These are phyloP conservation scores for Verticillium zaregamsianum DNA, from an alignment of 2,329 filamentous ascomycete species.

Conservation along the genomic window DNA sequence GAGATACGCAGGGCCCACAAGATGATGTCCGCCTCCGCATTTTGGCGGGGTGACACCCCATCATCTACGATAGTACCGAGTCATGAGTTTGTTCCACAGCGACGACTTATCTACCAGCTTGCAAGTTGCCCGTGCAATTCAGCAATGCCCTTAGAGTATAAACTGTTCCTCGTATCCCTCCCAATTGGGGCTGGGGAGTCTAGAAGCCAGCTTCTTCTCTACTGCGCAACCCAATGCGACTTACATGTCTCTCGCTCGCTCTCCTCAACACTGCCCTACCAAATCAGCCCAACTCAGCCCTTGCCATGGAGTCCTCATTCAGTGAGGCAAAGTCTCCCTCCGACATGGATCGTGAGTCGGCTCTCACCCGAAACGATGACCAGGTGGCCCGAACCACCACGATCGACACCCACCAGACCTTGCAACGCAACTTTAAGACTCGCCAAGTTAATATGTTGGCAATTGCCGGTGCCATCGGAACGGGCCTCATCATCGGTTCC, in stretches of 20 bases:
- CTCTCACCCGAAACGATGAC: background rate
- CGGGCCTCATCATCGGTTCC: conserved; percentile 46
- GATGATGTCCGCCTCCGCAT: background rate
- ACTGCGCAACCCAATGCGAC: too few species aligned
- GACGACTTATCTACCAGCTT: too few species aligned
- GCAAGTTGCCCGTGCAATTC: too few species aligned
- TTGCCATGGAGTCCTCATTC: background rate
- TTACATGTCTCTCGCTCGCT: too few species aligned
- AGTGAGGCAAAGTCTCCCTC: background rate
- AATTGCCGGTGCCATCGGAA: conserved; percentile 32
- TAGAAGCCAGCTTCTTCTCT: too few species aligned
- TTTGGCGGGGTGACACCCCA: background rate
- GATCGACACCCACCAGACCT: background rate
- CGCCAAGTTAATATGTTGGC: conserved; percentile 31
- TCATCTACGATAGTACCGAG: background rate
- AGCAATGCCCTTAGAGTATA: too few species aligned
- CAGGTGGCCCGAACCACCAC: background rate
- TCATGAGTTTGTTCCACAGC: too few species aligned
- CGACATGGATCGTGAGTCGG: background rate
- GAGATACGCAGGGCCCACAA: background rate
- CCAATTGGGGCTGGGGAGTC: too few species aligned
- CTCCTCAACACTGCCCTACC: too few species aligned
- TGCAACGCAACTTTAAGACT: conserved; percentile 15
- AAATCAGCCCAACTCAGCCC: too few species aligned
- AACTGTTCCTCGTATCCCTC: too few species aligned